phyloP scores from a whole-genome alignment of 2,329 filamentous ascomycete genomes.

The Fusarium sp. region DNA sequence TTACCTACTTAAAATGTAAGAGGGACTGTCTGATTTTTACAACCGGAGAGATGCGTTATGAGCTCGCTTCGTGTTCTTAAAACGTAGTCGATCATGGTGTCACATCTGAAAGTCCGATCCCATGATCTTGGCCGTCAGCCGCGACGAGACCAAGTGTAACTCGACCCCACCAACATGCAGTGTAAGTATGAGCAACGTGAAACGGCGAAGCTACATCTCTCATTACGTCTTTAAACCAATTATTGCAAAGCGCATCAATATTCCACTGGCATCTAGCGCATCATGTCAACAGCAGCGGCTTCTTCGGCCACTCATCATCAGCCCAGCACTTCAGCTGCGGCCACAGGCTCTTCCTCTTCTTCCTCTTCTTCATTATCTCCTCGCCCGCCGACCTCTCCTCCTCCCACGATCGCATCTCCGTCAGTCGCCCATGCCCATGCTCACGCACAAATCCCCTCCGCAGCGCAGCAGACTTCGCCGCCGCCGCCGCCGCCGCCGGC shows the following conservation, averaged over 20 bases:
- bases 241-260: not conserved
- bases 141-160: slow-evolving; percentile 31
- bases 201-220: slow-evolving; percentile 19
- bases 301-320: slow-evolving; percentile 16
- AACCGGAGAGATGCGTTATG: not conserved
- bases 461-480: slow-evolving; percentile 18
- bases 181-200: slow-evolving; percentile 26
- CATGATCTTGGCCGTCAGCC: slow-evolving; percentile 30
- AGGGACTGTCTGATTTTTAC: not conserved
- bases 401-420: slow-evolving; percentile 37
- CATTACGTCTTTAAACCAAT: not conserved
- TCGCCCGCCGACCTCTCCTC: slow-evolving; percentile 39
- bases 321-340: slow-evolving; percentile 7
- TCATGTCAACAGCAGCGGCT: slow-evolving; percentile 18
- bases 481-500: slow-evolving; percentile 23
- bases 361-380: slow-evolving; percentile 33
- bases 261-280: not conserved
- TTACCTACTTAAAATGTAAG: not conserved
- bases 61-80: not conserved
- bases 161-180: slow-evolving; percentile 33
- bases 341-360: slow-evolving; percentile 30
- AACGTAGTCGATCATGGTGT: not conserved
- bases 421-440: slow-evolving; percentile 36
- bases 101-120: slow-evolving; percentile 10
- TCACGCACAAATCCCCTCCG: slow-evolving; percentile 22